Evolutionary conservation across 768 basidiomycete species (phyloP), one percentile per base, ranked within the genome.

Genomic region (Cyathus striatus): DNA sequence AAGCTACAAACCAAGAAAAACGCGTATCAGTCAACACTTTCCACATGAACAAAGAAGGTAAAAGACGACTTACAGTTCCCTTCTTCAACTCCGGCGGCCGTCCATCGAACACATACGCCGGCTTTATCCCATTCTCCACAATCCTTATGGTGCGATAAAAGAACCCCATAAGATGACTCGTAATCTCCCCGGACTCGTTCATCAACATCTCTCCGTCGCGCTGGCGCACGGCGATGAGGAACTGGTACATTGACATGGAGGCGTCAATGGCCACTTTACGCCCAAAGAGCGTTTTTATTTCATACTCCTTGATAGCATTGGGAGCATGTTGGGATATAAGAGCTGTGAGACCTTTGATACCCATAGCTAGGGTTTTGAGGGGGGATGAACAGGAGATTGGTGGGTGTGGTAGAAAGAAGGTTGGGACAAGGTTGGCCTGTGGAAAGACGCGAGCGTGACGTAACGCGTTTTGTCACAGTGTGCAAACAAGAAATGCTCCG

Each of bases 211-310:
- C 92, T 16, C 96, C 96, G 60, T 98, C 96, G 60, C 82, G 85
- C 64, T 95, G 93, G 23, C 96, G 78, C 9, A 98, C 96, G 16
- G 96, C 96, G 45, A 99, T 98, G 46, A 99, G 80, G 64, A 99
- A 99, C 59, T 95, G 92, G 73, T 93, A 95, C 40, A 94, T 93
- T 2, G 85, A 89, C 90, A 93, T 92, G 47, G 90, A 93, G 59
- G 96, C 96, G 73, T 99, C 96, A 51, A 99, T 91, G 46, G 95
- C 95, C 51, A 98, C 93, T 70, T 97, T 98, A 54, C 96, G 83
- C 1, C 96, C 95, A 52, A 99, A 98, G 34, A 99, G 82, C 20
- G 90, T 93, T 69, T 96, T 95, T 44, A 97, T 97, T 27, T 95
- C 90, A 59, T 94, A 90, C 53, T 94, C 91, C 62, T 85, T 78